A percentile compares a stretch with the other conserved stretches of the same genome.
Conservation (phyloP, 768 basidiomycete genomes). For the Mrakia blollopis region DNA sequence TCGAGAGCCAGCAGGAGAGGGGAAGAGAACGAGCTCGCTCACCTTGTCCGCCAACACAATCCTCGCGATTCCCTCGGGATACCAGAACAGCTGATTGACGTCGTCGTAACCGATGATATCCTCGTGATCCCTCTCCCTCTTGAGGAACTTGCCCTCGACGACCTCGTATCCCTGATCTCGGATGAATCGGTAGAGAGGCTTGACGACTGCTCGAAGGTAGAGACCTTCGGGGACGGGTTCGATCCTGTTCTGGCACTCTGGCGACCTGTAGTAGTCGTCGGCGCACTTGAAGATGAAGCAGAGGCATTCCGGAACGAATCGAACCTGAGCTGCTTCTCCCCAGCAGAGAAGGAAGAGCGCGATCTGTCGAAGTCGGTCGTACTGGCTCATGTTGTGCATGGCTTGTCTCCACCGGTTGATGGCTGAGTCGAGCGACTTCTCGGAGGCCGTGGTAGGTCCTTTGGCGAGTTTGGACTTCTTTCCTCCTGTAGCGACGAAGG, state of each 20-base stretch:
- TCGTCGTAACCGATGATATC: slow-evolving; percentile 98
- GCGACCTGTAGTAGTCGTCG: slow-evolving; percentile 96
- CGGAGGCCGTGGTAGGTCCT: slow-evolving; percentile 47
- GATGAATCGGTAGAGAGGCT: slow-evolving; percentile 92
- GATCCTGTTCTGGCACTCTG: slow-evolving; percentile 90
- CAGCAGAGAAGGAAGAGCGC: slow-evolving; percentile 92
- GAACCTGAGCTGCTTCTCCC: slow-evolving; percentile 97
- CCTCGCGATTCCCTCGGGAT: slow-evolving; percentile 92
- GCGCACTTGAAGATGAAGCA: slow-evolving; percentile 99
- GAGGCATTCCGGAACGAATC: slow-evolving; percentile 91
- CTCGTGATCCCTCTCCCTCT: slow-evolving; percentile 87
- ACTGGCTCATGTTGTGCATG: slow-evolving; percentile 98
- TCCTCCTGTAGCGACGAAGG: slow-evolving; percentile 55
- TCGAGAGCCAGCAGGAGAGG: not conserved
- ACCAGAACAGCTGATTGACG: slow-evolving; percentile 99
- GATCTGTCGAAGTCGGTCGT: slow-evolving; percentile 92
- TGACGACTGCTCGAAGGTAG: slow-evolving; percentile 84
- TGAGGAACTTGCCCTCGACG: slow-evolving; percentile 87
- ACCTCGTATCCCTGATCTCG: slow-evolving; percentile 98
- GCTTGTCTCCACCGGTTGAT: slow-evolving; percentile 91
- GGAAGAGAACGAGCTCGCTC: slow-evolving; percentile 34
- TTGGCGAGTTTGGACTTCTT: slow-evolving; percentile 35
- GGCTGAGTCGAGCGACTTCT: slow-evolving; percentile 80
- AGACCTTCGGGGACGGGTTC: slow-evolving; percentile 92
- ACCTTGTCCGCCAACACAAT: slow-evolving; percentile 88